Base-by-base conservation (phyloP, 163 green algal species). In the Scenedesmus sp. region DNA sequence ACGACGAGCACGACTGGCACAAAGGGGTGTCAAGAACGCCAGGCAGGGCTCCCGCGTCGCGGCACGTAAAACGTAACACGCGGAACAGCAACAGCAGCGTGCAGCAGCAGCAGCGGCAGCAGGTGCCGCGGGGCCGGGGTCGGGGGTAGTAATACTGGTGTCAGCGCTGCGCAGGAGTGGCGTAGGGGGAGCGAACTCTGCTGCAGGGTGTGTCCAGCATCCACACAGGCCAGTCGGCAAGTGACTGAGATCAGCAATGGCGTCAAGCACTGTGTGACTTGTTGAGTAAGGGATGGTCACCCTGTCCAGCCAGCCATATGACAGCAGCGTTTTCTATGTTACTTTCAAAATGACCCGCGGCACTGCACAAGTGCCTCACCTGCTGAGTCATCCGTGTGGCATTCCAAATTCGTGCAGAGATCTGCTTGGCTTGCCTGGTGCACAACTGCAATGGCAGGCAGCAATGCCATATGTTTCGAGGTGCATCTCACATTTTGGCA, bases 1-100 rank as follows among this genome's bases (percentile, higher is more conserved):
- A 61, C 22, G 40, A 84, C 37, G 78, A 84, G 5, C 65, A 76
- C 33, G 51, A 43, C 15, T 90, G 85, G 85, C 85, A 90, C 81
- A 26, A 73, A 72, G 85, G 85, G 20, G 20, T 89, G 44, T 35
- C 85, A 12, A 83, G 65, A 49, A 90, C 85, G 0, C 85, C 85
- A 35, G 85, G 85, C 30, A 72, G 85, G 33, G 33, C 70, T 1
- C 85, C 85, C 33, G 56, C 65, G n/a, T 44, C 26, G 22, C 76
- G 85, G 56, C 70, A 90, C 84, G 84, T 61, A 16, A 3, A 37
- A 42, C 40, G 46, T 6, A 81, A 49, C 12, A 83, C 18, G 15
- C 30, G 73, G 37, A n/a, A 30, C 73, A 89, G 76, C 65, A 83
- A 46, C 68, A 83, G 68, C 15, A 42, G 65, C 33, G 68, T 53